Percentiles rank a stretch among this genome's conserved stretches.
Conservation (phyloP, 768 basidiomycete species). For the Clitopilus hobsonii region DNA sequence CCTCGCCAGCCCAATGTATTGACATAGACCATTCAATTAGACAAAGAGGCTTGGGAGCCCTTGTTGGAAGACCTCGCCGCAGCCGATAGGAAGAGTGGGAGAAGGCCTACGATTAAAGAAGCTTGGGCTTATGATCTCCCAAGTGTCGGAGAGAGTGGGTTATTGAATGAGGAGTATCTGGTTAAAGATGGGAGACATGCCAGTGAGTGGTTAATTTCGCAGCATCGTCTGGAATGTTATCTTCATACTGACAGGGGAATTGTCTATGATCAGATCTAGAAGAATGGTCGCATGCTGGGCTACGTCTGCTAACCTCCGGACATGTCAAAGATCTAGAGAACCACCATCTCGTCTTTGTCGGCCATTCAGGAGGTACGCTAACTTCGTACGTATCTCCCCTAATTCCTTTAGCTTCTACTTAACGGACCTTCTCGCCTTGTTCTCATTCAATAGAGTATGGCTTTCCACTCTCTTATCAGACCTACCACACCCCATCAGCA, state of each 20-base stretch:
- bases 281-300: not conserved
- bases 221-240: not conserved
- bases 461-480: not conserved
- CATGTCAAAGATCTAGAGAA: not conserved
- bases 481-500: not conserved
- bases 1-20: not conserved
- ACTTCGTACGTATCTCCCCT: conserved; percentile 12
- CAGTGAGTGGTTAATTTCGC: conserved; percentile 11
- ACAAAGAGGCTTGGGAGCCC: conserved; percentile 7
- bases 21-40: not conserved
- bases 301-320: not conserved
- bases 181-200: conserved; percentile 10
- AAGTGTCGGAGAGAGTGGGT: conserved; percentile 23
- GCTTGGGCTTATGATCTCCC: conserved; percentile 26
- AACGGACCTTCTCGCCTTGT: not conserved
- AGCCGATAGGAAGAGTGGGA: not conserved
- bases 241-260: not conserved
- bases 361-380: conserved; percentile 14
- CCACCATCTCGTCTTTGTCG: conserved; percentile 10
- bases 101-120: conserved; percentile 14
- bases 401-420: not conserved
- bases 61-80: conserved; percentile 1
- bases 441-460: not conserved
- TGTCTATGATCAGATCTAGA: not conserved
- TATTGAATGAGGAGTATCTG: conserved; percentile 20